Percentiles rank a stretch among this genome's conserved stretches.
These are phyloP conservation scores for Bassia scoparia DNA, from an alignment of 148 eudicot genomes.

Conservation along the genomic window DNA sequence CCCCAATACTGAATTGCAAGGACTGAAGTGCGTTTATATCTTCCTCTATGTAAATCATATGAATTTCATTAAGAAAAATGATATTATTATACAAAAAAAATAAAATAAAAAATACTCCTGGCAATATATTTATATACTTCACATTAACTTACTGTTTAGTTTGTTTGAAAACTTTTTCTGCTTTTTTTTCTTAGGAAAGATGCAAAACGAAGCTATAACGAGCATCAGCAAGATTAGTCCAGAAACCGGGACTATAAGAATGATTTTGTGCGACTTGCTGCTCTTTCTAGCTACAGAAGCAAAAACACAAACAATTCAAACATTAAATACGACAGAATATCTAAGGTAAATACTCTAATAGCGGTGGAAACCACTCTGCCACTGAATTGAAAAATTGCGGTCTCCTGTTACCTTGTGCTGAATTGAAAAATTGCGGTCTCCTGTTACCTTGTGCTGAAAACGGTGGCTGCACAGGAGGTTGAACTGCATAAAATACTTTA, in stretches of 20 bases:
- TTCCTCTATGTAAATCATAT: slow-evolving; percentile 21
- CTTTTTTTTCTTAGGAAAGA: slow-evolving; percentile 12
- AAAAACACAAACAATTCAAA: not conserved
- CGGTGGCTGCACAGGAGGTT: slow-evolving; percentile 1
- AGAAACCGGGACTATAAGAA: slow-evolving; percentile 4
- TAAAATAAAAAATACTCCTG: too few species aligned
- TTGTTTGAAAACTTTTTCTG: slow-evolving; percentile 6
- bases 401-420: too few species aligned
- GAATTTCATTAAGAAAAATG: not conserved
- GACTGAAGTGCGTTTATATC: slow-evolving; percentile 26
- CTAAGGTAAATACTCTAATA: not conserved
- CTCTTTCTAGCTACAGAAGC: not conserved
- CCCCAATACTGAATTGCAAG: slow-evolving; percentile 22
- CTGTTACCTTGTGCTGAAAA: not conserved
- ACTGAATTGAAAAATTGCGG: not conserved
- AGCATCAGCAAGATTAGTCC: not conserved
- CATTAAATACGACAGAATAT: too few species aligned
- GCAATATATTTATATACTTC: too few species aligned
- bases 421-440: not conserved
- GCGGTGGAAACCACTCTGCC: not conserved
- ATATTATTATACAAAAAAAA: too few species aligned
- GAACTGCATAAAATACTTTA: slow-evolving; percentile 17
- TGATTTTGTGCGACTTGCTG: slow-evolving; percentile 6
- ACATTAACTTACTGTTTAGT: slow-evolving; percentile 24
- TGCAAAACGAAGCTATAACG: slow-evolving; percentile 6